A percentile compares a stretch with the other conserved stretches of the same genome.
These are phyloP conservation scores for Exophiala calicioides DNA, from an alignment of 2,329 filamentous ascomycete genomes.

Conservation along the genomic window DNA sequence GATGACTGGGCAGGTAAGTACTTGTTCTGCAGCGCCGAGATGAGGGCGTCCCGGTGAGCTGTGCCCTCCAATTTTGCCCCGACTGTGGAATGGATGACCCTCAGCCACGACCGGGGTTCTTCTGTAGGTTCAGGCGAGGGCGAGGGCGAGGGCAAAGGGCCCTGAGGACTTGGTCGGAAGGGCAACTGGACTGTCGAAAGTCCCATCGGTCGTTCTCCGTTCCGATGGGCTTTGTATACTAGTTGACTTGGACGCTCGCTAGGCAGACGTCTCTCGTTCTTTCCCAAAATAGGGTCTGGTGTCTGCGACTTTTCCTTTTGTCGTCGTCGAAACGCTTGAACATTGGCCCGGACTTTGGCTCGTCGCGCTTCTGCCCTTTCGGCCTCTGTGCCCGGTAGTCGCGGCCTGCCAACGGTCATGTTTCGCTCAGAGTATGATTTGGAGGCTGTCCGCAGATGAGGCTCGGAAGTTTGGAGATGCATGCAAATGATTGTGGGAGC, in stretches of 20 bases:
- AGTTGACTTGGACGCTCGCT: neutral
- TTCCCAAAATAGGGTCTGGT: neutral
- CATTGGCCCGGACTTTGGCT: slow-evolving; percentile 25
- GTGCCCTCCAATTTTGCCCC: slow-evolving; percentile 13
- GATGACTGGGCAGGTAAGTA: slow-evolving; percentile 6
- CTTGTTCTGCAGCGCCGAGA: slow-evolving; percentile 9
- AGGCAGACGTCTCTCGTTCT: no score
- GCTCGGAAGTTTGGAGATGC: no score
- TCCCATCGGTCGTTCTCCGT: neutral
- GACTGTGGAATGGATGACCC: slow-evolving; percentile 15
- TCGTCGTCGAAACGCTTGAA: slow-evolving; percentile 24
- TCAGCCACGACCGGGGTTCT: slow-evolving; percentile 16
- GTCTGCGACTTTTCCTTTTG: slow-evolving; percentile 24
- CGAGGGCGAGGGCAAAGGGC: no score
- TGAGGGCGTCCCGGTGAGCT: slow-evolving; percentile 10
- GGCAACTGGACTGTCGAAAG: neutral
- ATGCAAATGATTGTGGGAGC: no score
- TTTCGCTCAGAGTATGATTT: no score
- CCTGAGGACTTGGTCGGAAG: no score
- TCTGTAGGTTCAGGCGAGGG: slow-evolving; percentile 3
- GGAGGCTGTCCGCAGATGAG: no score
- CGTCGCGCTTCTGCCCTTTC: slow-evolving; percentile 24
- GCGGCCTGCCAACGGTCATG: slow-evolving; percentile 25
- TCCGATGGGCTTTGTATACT: neutral
- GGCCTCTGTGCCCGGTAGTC: slow-evolving; percentile 23